phyloP scores from a whole-genome alignment of 2,329 filamentous ascomycete genomes.

The Davidsoniella virescens region DNA sequence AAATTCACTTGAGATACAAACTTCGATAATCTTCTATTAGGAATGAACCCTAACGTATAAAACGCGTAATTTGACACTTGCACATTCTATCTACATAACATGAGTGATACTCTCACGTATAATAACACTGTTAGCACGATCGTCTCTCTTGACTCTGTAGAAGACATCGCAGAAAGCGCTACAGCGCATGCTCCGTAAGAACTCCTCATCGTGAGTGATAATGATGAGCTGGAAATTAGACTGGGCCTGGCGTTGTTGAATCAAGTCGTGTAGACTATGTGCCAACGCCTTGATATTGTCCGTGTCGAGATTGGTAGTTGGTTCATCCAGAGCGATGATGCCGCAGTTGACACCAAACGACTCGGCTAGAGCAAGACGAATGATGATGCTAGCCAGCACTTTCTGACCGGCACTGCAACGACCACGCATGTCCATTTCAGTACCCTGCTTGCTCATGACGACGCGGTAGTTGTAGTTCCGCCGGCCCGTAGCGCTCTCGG shows the following conservation, averaged over 20 bases:
- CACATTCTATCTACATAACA: conserved; percentile 20
- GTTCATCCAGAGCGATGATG: conserved; percentile 90
- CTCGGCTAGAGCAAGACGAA: conserved; percentile 86
- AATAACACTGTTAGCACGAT: conserved; percentile 77
- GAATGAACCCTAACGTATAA: neutral
- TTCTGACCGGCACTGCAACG: conserved; percentile 94
- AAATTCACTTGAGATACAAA: too few relatives aligned
- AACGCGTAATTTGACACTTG: neutral
- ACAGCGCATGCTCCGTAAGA: conserved; percentile 82
- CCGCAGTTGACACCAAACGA: conserved; percentile 95
- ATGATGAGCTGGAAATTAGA: conserved; percentile 95
- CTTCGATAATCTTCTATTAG: too few relatives aligned
- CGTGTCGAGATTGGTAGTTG: conserved; percentile 87
- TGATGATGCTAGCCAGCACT: conserved; percentile 92
- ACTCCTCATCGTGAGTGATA: conserved; percentile 97
- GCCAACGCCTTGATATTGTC: conserved; percentile 91
- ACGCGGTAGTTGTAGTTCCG: conserved; percentile 93
- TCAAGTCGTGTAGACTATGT: conserved; percentile 71
- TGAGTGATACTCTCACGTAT: conserved; percentile 47
- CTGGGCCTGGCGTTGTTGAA: conserved; percentile 66
- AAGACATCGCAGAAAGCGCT: conserved; percentile 87
- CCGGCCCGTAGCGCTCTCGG: conserved; percentile 55
- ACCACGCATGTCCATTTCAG: conserved; percentile 98
- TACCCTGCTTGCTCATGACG: conserved; percentile 93
- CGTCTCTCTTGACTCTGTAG: conserved; percentile 69